Evolutionary conservation across 2,329 filamentous ascomycete species (phyloP), one percentile per base, ranked within the genome.

Genomic region (Neonectria magnoliae): DNA sequence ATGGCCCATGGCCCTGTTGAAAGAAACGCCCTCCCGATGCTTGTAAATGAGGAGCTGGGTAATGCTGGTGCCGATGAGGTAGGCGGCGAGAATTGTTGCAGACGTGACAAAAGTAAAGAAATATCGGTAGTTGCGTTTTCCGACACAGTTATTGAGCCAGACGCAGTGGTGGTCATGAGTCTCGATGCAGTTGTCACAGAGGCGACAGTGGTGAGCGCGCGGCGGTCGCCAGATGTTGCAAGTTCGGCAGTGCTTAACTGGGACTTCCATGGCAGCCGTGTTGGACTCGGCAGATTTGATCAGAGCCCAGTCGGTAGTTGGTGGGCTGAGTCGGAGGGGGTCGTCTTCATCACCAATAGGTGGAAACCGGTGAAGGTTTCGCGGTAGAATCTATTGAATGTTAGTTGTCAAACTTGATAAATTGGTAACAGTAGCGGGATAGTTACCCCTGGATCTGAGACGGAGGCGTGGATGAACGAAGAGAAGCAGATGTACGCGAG

Each of bases 71-170:
- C 85, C 93, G 31, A 96, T 83, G 50, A 98, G 85, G 73, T 92
- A 95, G 16, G 94, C 76, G 0, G 90, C 87, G 18, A 98, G 85
- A 36, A 98, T 70, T 0, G 93, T 93, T n/a, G 88, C 89, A 14
- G 91, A 89, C 58, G 88, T 89, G 69, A 99, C 90, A 79, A 98
- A 99, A 11, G 92, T 88, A 78, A 98, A 98, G 80, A 99, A 99
- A 79, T 95, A 98, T 68, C 96, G 93, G 81, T 99, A 99, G 81
- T 99, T 99, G 73, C 96, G 93, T 70, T 95, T 91, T 47, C 96
- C 96, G 54, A 99, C 91, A 71, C 96, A 99, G 78, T 99, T 99
- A 81, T 99, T 99, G 68, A 99, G 88, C 96, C 96, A 99, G 16
- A 98, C 94, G 75, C 96, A 99, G 80, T 99, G 96, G 76, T 99